Evolutionary conservation across 352 stramenopile species (phyloP).

Genomic region (Globisporangium yorkense): DNA sequence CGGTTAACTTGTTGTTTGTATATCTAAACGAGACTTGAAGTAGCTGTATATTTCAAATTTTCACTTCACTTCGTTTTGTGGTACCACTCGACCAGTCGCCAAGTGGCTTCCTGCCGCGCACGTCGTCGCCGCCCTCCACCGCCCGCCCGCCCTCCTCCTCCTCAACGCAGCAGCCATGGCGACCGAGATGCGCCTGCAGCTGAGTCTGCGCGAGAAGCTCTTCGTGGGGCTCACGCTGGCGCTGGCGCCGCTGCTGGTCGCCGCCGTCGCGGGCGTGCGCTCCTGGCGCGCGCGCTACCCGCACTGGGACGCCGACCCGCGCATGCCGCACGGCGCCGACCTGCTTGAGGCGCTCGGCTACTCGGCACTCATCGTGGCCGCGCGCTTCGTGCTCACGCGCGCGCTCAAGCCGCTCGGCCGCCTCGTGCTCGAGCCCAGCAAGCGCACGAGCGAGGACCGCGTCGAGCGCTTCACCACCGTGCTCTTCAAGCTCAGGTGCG

Average conservation of each 20-base stretch:
- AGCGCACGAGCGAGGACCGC: constrained; percentile 43
- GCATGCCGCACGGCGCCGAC: constrained; percentile 48
- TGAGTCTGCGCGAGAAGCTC: constrained; percentile 56
- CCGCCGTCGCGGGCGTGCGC: constrained; percentile 46
- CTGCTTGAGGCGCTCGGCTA: constrained; percentile 26
- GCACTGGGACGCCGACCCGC: constrained; percentile 19
- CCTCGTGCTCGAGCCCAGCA: constrained; percentile 40
- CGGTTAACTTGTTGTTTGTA: neutral
- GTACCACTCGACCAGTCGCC: neutral
- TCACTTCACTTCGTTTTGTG: no score
- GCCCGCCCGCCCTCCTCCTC: neutral
- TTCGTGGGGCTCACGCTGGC: constrained; percentile 50
- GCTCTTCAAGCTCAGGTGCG: constrained; percentile 64
- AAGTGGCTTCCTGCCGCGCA: neutral
- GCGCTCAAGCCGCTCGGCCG: constrained; percentile 38
- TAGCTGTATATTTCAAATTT: no score
- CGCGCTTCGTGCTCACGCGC: constrained; percentile 29
- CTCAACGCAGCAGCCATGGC: constrained; percentile 7
- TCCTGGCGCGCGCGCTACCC: constrained; percentile 28
- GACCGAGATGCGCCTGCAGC: constrained; percentile 57
- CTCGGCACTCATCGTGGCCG: constrained; percentile 30
- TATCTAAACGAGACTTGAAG: neutral
- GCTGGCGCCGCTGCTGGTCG: constrained; percentile 50
- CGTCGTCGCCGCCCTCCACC: neutral
- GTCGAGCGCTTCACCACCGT: constrained; percentile 64